Conservation (phyloP, 192 early-diverging fungal species). For the Umbelopsis sp. region DNA sequence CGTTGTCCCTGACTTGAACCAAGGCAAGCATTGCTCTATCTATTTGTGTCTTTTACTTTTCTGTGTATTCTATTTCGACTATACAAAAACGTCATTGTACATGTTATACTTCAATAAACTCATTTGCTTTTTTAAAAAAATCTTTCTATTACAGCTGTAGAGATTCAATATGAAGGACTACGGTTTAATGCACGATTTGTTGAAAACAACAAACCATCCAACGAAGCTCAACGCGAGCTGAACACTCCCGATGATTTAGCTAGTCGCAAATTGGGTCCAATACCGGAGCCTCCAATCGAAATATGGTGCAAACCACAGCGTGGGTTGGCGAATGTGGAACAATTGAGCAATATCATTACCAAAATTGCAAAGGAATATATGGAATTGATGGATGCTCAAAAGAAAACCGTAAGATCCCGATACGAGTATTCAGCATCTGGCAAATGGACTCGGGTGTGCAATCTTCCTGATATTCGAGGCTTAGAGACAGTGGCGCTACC, state of each 20-base stretch:
- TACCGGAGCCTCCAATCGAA: not conserved
- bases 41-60: not conserved
- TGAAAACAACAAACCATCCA: constrained; percentile 1
- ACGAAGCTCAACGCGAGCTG: not conserved
- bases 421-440: constrained; percentile 32
- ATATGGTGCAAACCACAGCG: constrained; percentile 2
- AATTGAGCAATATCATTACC: constrained; percentile 16
- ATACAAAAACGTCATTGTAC: not conserved
- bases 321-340: constrained; percentile 18
- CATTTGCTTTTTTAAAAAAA: not conserved
- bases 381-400: constrained; percentile 23
- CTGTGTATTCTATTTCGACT: not conserved
- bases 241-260: constrained; percentile 7
- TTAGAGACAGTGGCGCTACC: constrained; percentile 59
- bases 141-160: not conserved
- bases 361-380: constrained; percentile 30
- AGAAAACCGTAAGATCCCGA: constrained; percentile 12
- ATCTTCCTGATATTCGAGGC: constrained; percentile 41
- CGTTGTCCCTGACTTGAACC: constrained; percentile 35
- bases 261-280: not conserved
- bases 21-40: constrained; percentile 24
- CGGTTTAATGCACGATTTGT: constrained; percentile 12
- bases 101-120: not conserved
- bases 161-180: constrained; percentile 10
- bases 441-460: constrained; percentile 32